Evolutionary conservation across 108 stramenopile species (phyloP).

Genomic region (Skeletonema potamos): DNA sequence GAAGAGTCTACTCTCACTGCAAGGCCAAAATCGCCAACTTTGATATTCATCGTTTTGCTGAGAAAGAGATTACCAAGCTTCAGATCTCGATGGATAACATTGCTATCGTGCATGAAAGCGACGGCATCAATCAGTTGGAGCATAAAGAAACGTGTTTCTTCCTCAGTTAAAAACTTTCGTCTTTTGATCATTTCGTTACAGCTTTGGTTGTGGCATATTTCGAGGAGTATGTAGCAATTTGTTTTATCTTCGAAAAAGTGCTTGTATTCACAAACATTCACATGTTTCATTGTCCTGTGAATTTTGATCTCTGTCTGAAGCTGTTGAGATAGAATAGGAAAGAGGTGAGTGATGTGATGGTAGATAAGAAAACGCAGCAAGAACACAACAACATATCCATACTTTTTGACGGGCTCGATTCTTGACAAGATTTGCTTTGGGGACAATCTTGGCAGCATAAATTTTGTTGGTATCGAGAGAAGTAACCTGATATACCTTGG

Average conservation of each 20-base stretch:
- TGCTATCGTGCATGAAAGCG: slow-evolving; percentile 86
- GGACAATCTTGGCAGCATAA: slow-evolving; percentile 93
- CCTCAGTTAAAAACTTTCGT: slow-evolving; percentile 87
- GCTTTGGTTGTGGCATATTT: slow-evolving; percentile 96
- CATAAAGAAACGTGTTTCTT: slow-evolving; percentile 81
- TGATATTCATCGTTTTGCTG: slow-evolving; percentile 73
- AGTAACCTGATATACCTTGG: slow-evolving; percentile 88
- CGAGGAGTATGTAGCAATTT: slow-evolving; percentile 97
- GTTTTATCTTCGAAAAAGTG: slow-evolving; percentile 97
- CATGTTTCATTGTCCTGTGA: slow-evolving; percentile 93
- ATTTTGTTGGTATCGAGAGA: slow-evolving; percentile 79
- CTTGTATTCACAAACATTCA: slow-evolving; percentile 92
- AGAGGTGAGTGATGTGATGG: neutral
- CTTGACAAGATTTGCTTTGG: slow-evolving; percentile 90
- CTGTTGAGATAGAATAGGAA: slow-evolving; percentile 41
- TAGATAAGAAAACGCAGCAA: neutral
- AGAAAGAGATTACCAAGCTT: slow-evolving; percentile 99
- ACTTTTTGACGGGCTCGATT: slow-evolving; percentile 90
- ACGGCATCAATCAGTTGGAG: slow-evolving; percentile 88
- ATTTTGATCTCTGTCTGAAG: slow-evolving; percentile 99
- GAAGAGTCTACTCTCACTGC: slow-evolving; percentile 84
- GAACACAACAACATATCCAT: slow-evolving; percentile 1
- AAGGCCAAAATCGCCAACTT: slow-evolving; percentile 97
- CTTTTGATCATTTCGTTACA: slow-evolving; percentile 94
- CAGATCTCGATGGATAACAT: slow-evolving; percentile 97